Evolutionary conservation across 345 rosid species (phyloP).

Genomic region (Populus davidiana): DNA sequence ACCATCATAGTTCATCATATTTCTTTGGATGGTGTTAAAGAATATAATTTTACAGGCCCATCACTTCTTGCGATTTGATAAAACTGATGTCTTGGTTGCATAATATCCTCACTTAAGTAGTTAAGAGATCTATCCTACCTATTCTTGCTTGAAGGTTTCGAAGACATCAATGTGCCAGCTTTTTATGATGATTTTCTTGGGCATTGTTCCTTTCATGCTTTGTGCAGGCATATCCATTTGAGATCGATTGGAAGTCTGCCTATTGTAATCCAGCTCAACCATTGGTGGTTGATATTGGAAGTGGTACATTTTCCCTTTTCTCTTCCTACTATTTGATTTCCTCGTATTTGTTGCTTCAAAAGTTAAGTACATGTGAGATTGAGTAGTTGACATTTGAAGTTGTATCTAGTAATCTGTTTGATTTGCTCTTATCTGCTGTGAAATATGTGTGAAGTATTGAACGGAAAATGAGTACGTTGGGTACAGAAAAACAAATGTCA

Average conservation of each 20-base stretch:
- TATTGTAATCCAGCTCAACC: conserved; percentile 43
- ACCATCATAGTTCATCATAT: too few relatives aligned
- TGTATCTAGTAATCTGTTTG: not conserved
- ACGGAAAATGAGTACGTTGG: not conserved
- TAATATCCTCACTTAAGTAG: too few relatives aligned
- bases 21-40: too few relatives aligned
- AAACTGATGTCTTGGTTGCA: too few relatives aligned
- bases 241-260: conserved; percentile 48
- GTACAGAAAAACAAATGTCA: too few relatives aligned
- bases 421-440: not conserved
- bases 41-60: too few relatives aligned
- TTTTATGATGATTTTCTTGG: conserved; percentile 7
- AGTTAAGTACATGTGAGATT: not conserved
- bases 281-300: conserved; percentile 69
- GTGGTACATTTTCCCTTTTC: conserved; percentile 41
- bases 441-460: not conserved
- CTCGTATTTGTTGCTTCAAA: not conserved
- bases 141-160: not conserved
- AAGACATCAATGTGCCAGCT: not conserved
- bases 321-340: conserved; percentile 8
- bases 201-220: conserved; percentile 14
- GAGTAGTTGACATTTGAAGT: not conserved
- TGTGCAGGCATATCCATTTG: conserved; percentile 61
- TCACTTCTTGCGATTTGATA: too few relatives aligned
- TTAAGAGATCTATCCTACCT: not conserved